These are phyloP conservation scores for Dalechampia spathulata DNA, from an alignment of 441 rosid genomes.

Conservation along the genomic window DNA sequence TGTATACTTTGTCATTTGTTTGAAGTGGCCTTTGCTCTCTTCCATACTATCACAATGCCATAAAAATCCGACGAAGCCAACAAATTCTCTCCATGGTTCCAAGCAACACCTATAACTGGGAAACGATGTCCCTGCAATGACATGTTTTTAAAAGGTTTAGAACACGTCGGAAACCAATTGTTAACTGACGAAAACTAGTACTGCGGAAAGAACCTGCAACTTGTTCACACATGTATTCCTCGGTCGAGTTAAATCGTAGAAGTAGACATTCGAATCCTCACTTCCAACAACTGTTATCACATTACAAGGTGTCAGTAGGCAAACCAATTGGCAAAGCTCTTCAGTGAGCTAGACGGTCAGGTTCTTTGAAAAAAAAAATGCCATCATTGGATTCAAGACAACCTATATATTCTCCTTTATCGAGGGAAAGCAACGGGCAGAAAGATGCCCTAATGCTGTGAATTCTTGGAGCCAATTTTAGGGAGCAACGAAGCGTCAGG, in stretches of 20 bases:
- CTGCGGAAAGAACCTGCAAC: constrained; percentile 57
- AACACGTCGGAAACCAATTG: neutral
- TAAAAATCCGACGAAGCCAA: constrained; percentile 88
- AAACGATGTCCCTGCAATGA: constrained; percentile 84
- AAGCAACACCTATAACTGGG: constrained; percentile 76
- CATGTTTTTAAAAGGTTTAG: too few relatives aligned
- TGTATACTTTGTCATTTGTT: constrained; percentile 13
- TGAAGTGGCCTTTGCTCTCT: constrained; percentile 66
- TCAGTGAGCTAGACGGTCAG: neutral
- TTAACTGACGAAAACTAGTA: neutral
- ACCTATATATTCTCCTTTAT: constrained; percentile 97
- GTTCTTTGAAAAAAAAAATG: neutral
- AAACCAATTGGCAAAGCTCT: neutral
- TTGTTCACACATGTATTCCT: constrained; percentile 88
- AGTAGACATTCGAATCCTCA: constrained; percentile 89
- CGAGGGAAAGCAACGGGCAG: constrained; percentile 87
- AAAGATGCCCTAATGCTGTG: constrained; percentile 77
- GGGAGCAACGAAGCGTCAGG: constrained; percentile 79
- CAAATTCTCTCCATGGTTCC: constrained; percentile 96
- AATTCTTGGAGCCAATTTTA: constrained; percentile 61
- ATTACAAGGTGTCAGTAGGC: constrained; percentile 7
- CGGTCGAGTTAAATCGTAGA: constrained; percentile 86
- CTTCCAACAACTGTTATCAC: constrained; percentile 66
- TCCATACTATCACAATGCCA: constrained; percentile 93
- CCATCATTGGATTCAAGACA: neutral